Base-by-base conservation (phyloP, 2,329 filamentous ascomycete species). In the Septoria petroselini region DNA sequence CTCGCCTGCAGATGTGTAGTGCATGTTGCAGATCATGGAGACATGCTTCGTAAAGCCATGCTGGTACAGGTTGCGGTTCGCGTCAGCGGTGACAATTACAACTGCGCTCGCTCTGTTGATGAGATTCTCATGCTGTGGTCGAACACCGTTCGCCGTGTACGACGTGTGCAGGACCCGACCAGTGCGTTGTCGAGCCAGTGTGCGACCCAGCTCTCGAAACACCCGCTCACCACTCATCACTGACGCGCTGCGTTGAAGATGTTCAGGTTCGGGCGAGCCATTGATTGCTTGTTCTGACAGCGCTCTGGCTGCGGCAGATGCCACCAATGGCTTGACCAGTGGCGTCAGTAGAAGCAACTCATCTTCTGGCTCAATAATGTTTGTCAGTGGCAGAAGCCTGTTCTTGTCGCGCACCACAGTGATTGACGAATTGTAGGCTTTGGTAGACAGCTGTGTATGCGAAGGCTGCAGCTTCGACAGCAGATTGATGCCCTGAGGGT, bases 31-130 rank as follows among this genome's bases (percentile, higher is more conserved):
- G 71, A 96, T 91, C 85, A 95, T 93, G 9, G 91, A 86, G 7
- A 96, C 88, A 59, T 97, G 91, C 67, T 96, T 97, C 1, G 91
- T 91, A 66, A 97, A 97, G 0, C 90, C 90, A 42, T 89, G 83
- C 67, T 97, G 91, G 65, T 96, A 97, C 11, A 95, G 73, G 64
- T 97, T 96, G 33, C 91, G 80, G 65, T 95, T 95, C 1, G 91
- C 91, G 70, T 97, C 91, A 7, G 91, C 91, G 0, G 91, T 96
- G 25, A 96, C 80, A 42, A 96, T 84, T 55, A 97, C 86, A 55
- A 96, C 89, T 3, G 87, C 88, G 43, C 86, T 88, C 8, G 91
- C 90, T 60, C 90, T 79, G 58, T 91, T 87, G 66, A 96, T 94
- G 14, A 96, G 76, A 55, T 91, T 93, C 63, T 97, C 91, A 65